Percentiles rank a stretch among this genome's conserved stretches.
Evolutionary conservation across 148 eudicot genomes (phyloP).

Genomic region (Hydrangea macrophylla): DNA sequence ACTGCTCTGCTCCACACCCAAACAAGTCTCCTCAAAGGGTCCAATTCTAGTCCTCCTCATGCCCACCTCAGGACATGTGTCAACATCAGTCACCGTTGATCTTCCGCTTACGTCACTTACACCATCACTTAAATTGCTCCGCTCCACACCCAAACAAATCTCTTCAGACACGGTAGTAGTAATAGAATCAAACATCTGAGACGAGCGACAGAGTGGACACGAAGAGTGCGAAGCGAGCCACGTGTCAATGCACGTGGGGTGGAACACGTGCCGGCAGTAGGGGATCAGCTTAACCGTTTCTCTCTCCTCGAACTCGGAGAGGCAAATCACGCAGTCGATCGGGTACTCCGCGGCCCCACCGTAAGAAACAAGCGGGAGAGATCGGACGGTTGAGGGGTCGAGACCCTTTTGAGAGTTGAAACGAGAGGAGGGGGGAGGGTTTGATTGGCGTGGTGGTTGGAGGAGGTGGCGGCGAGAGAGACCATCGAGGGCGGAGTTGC

Average conservation of each 20-base stretch:
- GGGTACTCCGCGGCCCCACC: conserved; percentile 31
- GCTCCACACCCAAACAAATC: not conserved
- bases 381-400: conserved; percentile 31
- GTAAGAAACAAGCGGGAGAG: conserved; percentile 46
- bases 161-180: conserved; percentile 7
- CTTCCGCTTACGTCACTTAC: not conserved
- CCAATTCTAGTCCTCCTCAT: not conserved
- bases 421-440: not conserved
- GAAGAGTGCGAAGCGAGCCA: conserved; percentile 69
- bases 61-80: too few relatives aligned
- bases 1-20: not conserved
- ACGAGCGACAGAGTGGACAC: conserved; percentile 62
- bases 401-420: not conserved
- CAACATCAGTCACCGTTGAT: too few relatives aligned
- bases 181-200: conserved; percentile 11
- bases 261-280: conserved; percentile 44
- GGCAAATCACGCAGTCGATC: conserved; percentile 50
- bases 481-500: conserved; percentile 21
- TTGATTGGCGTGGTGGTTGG: not conserved
- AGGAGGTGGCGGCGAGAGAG: conserved; percentile 16
- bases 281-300: conserved; percentile 54
- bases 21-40: not conserved
- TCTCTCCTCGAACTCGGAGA: conserved; percentile 48
- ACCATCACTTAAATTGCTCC: not conserved
- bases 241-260: conserved; percentile 58